Evolutionary conservation across 2,329 filamentous ascomycete species (phyloP).

Genomic region (Ascocoryne sarcoides): DNA sequence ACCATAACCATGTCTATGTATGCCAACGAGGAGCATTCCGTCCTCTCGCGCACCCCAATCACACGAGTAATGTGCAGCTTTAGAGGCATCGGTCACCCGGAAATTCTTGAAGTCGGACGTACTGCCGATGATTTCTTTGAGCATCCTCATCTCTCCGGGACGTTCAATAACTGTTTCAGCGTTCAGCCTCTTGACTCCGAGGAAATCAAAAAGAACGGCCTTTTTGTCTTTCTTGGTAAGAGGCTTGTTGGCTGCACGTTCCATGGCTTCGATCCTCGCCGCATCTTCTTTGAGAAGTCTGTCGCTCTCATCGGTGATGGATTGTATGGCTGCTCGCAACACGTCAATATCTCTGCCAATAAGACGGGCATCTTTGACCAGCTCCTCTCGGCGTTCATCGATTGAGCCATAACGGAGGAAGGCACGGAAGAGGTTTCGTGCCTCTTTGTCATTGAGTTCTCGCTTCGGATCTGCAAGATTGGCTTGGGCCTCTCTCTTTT

Average conservation of each 20-base stretch:
- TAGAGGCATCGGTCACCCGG: constrained; percentile 82
- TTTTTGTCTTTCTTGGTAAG: constrained; percentile 97
- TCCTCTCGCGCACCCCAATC: constrained; percentile 90
- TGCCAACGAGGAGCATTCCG: constrained; percentile 92
- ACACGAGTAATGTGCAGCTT: constrained; percentile 84
- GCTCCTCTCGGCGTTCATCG: constrained; percentile 78
- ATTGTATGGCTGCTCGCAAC: constrained; percentile 62
- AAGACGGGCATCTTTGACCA: constrained; percentile 79
- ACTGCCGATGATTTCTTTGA: constrained; percentile 64
- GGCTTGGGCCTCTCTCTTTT: constrained; percentile 60
- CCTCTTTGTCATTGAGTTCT: constrained; percentile 87
- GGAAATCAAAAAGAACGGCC: constrained; percentile 90
- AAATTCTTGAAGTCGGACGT: constrained; percentile 67
- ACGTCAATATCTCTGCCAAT: constrained; percentile 74
- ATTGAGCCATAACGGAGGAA: constrained; percentile 88
- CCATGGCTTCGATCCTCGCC: constrained; percentile 50
- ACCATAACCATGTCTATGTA: constrained; percentile 87
- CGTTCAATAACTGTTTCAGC: constrained; percentile 91
- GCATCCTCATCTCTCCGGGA: constrained; percentile 76
- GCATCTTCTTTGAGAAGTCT: constrained; percentile 69
- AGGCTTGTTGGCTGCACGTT: constrained; percentile 65
- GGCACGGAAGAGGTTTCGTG: constrained; percentile 80
- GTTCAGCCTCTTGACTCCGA: constrained; percentile 88
- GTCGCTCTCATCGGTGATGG: constrained; percentile 58
- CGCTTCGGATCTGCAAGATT: constrained; percentile 75